Conservation (phyloP, 2,329 filamentous ascomycete genomes). For the Cladosporium sp. region DNA sequence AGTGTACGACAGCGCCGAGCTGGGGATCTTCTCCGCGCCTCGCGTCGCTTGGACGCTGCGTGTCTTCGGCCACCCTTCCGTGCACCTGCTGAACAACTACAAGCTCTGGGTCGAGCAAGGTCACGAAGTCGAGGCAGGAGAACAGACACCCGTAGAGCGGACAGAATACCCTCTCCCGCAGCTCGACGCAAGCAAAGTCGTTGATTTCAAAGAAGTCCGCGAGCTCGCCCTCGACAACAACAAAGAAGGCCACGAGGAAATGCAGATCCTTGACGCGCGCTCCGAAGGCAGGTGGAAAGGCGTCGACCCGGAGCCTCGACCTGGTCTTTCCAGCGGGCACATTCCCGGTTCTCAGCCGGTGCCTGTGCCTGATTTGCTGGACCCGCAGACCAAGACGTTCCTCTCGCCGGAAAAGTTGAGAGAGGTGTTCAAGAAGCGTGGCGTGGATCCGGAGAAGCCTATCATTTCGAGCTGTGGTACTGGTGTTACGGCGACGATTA, state of each 20-base stretch:
- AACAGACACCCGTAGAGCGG: slow-evolving; percentile 52
- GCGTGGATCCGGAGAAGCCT: slow-evolving; percentile 74
- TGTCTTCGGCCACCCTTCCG: slow-evolving; percentile 83
- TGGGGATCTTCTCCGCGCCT: slow-evolving; percentile 92
- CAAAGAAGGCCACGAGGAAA: slow-evolving; percentile 78
- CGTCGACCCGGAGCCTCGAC: slow-evolving; percentile 79
- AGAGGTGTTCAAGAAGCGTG: slow-evolving; percentile 75
- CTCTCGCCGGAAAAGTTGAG: slow-evolving; percentile 70
- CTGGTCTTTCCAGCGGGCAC: slow-evolving; percentile 82
- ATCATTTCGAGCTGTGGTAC: slow-evolving; percentile 90
- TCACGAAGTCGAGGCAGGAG: slow-evolving; percentile 76
- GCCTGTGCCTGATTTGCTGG: slow-evolving; percentile 76
- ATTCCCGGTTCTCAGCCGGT: slow-evolving; percentile 85
- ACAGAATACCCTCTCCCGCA: slow-evolving; percentile 46
- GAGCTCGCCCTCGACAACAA: slow-evolving; percentile 73
- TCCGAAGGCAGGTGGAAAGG: slow-evolving; percentile 79
- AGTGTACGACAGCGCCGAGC: slow-evolving; percentile 87
- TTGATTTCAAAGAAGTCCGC: slow-evolving; percentile 78
- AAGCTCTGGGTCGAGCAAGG: slow-evolving; percentile 87
- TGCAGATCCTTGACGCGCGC: slow-evolving; percentile 88
- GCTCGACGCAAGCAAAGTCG: slow-evolving; percentile 63
- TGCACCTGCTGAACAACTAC: slow-evolving; percentile 95
- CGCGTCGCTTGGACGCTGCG: slow-evolving; percentile 91
- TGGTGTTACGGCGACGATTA: slow-evolving; percentile 86
- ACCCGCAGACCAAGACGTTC: slow-evolving; percentile 79